Evolutionary conservation across 768 basidiomycete species (phyloP), one percentile per base, ranked within the genome.

Genomic region (Sutorius australiensis): DNA sequence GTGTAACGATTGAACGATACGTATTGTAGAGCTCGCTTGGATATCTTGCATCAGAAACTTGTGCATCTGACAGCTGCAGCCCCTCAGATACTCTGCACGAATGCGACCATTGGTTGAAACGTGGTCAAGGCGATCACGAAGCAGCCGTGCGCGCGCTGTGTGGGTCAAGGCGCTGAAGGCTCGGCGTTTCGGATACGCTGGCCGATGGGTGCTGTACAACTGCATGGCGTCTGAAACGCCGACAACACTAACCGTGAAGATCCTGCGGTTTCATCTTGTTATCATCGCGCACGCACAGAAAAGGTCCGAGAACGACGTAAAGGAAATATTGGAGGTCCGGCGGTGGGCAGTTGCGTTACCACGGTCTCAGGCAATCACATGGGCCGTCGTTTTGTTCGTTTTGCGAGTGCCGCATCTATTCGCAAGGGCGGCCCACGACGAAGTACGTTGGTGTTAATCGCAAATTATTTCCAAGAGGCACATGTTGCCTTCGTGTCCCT

Each of bases 11-110:
- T 40, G 16, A 48, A 41, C 17, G 24, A 24, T 24, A 24, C 24
- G 8, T 17, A 12, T 54, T 53, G 50, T 54, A 53, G 48, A 52
- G 27, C 43, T 52, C n/a, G 11, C 14, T 28, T 21, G 27, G 37
- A 58, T 55, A 40, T 53, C 27, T 40, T 37, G 8, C 36, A n/a
- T 16, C 16, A 16, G 16, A 14, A 16, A 8, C n/a, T 34, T 37
- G n/a, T 17, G n/a, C 17, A 5, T 37, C 17, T 5, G n/a, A 37
- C 1, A 10, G 8, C n/a, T 37, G n/a, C n/a, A 37, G 19, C 21
- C 52, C 45, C 27, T 63, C 66, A 36, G 63, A 67, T 36, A 67
- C 66, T 5, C 45, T 67, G 24, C 17, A 48, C 67, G 6, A 67
- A 67, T 39, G 39, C 65, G 9, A 55, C 63, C 36, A 12, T 57